Conservation (phyloP, 306 rosid species). For the Rosa lucieae region DNA sequence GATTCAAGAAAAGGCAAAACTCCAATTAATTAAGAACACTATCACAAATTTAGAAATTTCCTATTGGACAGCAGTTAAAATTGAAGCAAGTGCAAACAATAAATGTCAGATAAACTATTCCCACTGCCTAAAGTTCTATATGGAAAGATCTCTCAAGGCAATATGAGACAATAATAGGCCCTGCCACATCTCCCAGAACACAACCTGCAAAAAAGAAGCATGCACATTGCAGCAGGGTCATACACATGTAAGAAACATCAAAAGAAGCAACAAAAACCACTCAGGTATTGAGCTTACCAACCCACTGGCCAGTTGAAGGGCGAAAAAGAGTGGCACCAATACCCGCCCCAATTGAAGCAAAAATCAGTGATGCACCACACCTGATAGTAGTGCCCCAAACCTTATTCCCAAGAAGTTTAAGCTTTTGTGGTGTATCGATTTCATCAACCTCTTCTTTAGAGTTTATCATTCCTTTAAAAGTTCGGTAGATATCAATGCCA, state of each 20-base stretch:
- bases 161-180: conserved; percentile 60
- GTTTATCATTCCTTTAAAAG: conserved; percentile 19
- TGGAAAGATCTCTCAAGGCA: conserved; percentile 37
- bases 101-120: conserved; percentile 15
- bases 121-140: conserved; percentile 35
- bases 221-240: neutral
- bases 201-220: conserved; percentile 55
- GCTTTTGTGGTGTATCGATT: conserved; percentile 34
- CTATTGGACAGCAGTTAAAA: conserved; percentile 16
- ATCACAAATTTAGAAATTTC: conserved; percentile 10
- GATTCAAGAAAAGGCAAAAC: conserved; percentile 6
- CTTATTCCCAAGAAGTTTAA: conserved; percentile 42
- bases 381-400: conserved; percentile 48
- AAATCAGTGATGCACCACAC: conserved; percentile 66
- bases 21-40: neutral
- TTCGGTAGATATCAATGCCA: conserved; percentile 57
- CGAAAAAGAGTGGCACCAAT: conserved; percentile 65
- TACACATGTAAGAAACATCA: neutral
- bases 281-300: conserved; percentile 51
- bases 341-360: conserved; percentile 82
- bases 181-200: conserved; percentile 69
- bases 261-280: neutral
- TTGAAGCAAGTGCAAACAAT: conserved; percentile 25
- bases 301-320: conserved; percentile 78
- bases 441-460: conserved; percentile 38